Percentiles rank a stretch among this genome's conserved stretches.
Evolutionary conservation across 2,329 filamentous ascomycete genomes (phyloP).

Genomic region (Penicillium decumbens): DNA sequence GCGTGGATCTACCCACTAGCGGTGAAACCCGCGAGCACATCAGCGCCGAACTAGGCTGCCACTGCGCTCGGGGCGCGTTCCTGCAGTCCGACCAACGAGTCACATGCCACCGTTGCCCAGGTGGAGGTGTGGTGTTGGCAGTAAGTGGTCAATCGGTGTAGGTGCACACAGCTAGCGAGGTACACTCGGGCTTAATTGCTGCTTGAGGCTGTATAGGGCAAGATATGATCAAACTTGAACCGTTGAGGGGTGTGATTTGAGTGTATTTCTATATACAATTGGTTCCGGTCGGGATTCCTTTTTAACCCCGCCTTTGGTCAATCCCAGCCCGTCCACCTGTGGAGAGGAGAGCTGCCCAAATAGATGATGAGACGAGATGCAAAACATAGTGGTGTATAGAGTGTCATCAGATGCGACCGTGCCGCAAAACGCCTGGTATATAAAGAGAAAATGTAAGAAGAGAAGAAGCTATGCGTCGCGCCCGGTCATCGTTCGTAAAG

Average conservation of each 20-base stretch:
- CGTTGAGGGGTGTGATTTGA: neutral
- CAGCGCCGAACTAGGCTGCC: neutral
- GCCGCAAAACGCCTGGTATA: conserved; percentile 20
- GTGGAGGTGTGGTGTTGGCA: conserved; percentile 7
- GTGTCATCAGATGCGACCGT: conserved; percentile 5
- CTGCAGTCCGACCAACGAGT: conserved; percentile 15
- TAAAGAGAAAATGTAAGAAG: conserved; percentile 5
- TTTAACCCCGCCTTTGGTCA: conserved; percentile 7
- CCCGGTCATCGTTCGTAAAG: conserved; percentile 16
- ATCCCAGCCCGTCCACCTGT: conserved; percentile 17
- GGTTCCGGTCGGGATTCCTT: conserved; percentile 10
- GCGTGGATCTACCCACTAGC: conserved; percentile 19
- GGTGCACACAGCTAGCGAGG: neutral
- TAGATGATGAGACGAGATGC: conserved; percentile 8
- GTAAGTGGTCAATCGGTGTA: neutral
- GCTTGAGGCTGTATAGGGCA: neutral
- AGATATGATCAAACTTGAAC: neutral
- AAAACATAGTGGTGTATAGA: conserved; percentile 3
- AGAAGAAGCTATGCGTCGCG: conserved; percentile 9
- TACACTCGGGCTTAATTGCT: neutral
- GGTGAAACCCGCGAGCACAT: conserved; percentile 10
- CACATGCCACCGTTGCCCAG: conserved; percentile 15
- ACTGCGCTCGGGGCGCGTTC: conserved; percentile 7
- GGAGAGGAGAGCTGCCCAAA: conserved; percentile 20
- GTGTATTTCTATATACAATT: conserved; percentile 9